Evolutionary conservation across 2,329 filamentous ascomycete genomes (phyloP).

Genomic region (Cladophialophora yegresii): DNA sequence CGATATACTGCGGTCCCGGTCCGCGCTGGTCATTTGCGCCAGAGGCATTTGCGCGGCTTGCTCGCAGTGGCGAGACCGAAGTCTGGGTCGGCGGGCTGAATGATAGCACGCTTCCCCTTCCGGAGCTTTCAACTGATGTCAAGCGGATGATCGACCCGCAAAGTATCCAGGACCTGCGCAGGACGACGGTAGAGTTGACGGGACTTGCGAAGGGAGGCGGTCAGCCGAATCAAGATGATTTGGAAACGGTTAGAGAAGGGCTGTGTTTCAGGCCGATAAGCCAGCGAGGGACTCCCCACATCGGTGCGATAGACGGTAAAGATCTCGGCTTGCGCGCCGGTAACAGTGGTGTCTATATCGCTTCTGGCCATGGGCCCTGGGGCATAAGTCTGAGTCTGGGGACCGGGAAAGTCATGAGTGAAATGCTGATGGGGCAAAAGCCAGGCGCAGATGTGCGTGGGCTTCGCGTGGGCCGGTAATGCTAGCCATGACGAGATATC

Average conservation of each 20-base stretch:
- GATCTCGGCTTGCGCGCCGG: constrained; percentile 45
- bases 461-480: constrained; percentile 7
- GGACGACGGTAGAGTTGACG: constrained; percentile 42
- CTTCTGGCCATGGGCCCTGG: constrained; percentile 75
- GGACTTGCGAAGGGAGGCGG: constrained; percentile 36
- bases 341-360: constrained; percentile 62
- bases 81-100: constrained; percentile 76
- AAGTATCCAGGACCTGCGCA: constrained; percentile 43
- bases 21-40: constrained; percentile 60
- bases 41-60: constrained; percentile 68
- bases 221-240: constrained; percentile 49
- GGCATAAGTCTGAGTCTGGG: constrained; percentile 66
- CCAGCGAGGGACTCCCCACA: constrained; percentile 62
- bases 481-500: neutral
- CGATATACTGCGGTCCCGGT: constrained; percentile 65
- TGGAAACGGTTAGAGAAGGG: constrained; percentile 65
- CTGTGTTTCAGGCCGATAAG: constrained; percentile 75
- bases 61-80: constrained; percentile 52
- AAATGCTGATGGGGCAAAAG: constrained; percentile 64
- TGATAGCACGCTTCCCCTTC: constrained; percentile 60
- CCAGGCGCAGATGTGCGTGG: constrained; percentile 50
- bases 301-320: constrained; percentile 52
- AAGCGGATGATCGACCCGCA: constrained; percentile 47
- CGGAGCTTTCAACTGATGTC: constrained; percentile 51
- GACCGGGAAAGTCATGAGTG: constrained; percentile 69